These are phyloP conservation scores for Vaccinium macrocarpon DNA, from an alignment of 148 eudicot species.

Conservation along the genomic window DNA sequence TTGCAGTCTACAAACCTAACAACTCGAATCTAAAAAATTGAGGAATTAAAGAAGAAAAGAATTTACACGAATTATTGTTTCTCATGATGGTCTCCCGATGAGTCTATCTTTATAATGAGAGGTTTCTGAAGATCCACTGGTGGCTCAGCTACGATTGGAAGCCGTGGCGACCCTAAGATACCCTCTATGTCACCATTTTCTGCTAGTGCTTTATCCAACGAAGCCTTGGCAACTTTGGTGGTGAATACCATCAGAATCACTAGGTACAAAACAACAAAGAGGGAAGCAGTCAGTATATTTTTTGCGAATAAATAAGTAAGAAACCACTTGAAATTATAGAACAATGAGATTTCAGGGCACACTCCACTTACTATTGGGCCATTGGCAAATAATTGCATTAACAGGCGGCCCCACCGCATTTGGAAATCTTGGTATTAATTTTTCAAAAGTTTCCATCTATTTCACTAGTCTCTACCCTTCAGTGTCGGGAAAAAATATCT, in stretches of 20 bases:
- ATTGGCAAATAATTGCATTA: not conserved
- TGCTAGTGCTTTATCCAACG: constrained; percentile 78
- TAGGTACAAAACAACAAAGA: constrained; percentile 24
- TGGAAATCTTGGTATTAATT: not conserved
- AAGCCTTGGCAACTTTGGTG: constrained; percentile 82
- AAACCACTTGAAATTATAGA: not conserved
- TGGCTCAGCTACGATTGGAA: constrained; percentile 35
- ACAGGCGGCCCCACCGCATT: not conserved
- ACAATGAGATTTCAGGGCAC: not conserved
- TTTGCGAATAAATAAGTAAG: not conserved
- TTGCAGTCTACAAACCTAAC: not conserved
- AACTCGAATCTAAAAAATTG: constrained; percentile 9
- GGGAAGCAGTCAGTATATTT: not conserved
- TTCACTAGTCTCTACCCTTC: not conserved
- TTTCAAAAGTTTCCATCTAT: not conserved
- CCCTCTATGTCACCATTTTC: constrained; percentile 50
- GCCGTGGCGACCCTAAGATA: constrained; percentile 25
- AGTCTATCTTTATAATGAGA: constrained; percentile 49
- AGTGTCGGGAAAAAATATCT: not conserved
- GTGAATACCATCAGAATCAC: constrained; percentile 61
- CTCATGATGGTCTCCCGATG: constrained; percentile 31
- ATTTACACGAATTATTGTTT: constrained; percentile 31
- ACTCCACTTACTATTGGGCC: not conserved
- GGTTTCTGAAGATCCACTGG: constrained; percentile 49
- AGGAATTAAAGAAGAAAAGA: constrained; percentile 17